These are phyloP conservation scores for Neoboletus subvelutipes DNA, from an alignment of 768 basidiomycete species.

Conservation along the genomic window DNA sequence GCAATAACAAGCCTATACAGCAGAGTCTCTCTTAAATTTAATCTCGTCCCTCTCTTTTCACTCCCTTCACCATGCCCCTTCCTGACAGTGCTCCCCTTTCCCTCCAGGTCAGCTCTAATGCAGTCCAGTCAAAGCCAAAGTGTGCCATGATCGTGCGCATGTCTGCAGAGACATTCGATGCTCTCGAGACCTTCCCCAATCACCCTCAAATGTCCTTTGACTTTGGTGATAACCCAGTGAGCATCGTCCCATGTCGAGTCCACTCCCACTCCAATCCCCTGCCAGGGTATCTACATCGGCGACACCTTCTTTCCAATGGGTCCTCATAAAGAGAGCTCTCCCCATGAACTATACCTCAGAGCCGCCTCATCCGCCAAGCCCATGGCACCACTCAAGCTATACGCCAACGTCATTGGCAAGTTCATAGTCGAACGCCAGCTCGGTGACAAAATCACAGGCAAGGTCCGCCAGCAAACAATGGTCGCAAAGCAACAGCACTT, in stretches of 20 bases:
- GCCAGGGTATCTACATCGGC: slow-evolving; percentile 66
- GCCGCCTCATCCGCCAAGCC: slow-evolving; percentile 56
- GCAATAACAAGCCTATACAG: too few species aligned
- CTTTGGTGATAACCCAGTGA: slow-evolving; percentile 60
- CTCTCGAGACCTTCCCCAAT: slow-evolving; percentile 51
- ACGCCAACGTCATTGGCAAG: slow-evolving; percentile 74
- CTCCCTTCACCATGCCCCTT: too few species aligned
- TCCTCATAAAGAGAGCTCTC: slow-evolving; percentile 48
- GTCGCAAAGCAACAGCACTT: slow-evolving; percentile 47
- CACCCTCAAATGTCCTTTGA: slow-evolving; percentile 54
- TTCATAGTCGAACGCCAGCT: slow-evolving; percentile 66
- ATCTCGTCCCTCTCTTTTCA: too few species aligned
- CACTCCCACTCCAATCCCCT: background rate
- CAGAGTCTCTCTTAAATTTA: too few species aligned
- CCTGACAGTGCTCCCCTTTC: too few species aligned
- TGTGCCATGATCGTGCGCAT: slow-evolving; percentile 75
- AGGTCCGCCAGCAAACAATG: slow-evolving; percentile 46
- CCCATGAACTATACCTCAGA: slow-evolving; percentile 75
- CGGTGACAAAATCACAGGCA: slow-evolving; percentile 41
- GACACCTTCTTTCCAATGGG: slow-evolving; percentile 62
- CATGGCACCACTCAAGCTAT: slow-evolving; percentile 65
- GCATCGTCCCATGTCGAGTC: slow-evolving; percentile 20
- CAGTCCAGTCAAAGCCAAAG: too few species aligned
- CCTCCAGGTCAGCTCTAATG: too few species aligned
- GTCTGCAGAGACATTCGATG: slow-evolving; percentile 70